A percentile compares a stretch with the other conserved stretches of the same genome.
phyloP scores from a whole-genome alignment of 1,284 basidiomycete species.

The Melampsora americana region DNA sequence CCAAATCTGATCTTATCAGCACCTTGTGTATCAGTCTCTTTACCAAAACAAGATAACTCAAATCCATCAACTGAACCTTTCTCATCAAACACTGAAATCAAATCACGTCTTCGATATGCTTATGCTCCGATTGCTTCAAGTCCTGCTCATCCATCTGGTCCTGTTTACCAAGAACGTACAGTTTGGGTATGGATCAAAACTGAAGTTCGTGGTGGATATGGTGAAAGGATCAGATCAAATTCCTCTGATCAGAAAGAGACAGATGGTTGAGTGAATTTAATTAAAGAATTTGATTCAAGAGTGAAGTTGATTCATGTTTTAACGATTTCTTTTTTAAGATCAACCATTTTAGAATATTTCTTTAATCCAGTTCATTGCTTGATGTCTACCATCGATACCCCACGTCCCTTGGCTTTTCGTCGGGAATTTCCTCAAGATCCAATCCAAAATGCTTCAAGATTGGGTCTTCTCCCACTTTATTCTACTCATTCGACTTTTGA shows the following conservation, averaged over 20 bases:
- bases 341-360: too few species aligned
- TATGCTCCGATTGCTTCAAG: conserved; percentile 30
- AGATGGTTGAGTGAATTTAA: conserved; percentile 10
- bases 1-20: conserved; percentile 19
- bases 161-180: conserved; percentile 27
- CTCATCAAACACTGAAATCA: conserved; percentile 2
- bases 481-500: neutral
- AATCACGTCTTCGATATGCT: conserved; percentile 13
- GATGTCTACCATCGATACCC: neutral
- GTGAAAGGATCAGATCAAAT: conserved; percentile 24
- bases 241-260: conserved; percentile 7
- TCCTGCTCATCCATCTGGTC: conserved; percentile 23
- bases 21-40: conserved; percentile 24
- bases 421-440: neutral
- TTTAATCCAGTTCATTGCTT: too few species aligned
- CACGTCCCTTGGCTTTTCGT: neutral
- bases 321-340: too few species aligned
- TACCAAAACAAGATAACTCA: neutral
- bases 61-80: neutral
- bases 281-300: conserved; percentile 36
- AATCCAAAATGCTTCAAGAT: neutral
- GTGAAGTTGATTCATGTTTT: conserved; percentile 16
- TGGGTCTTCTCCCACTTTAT: neutral
- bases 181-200: conserved; percentile 37
- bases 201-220: conserved; percentile 26